A percentile compares a stretch with the other conserved stretches of the same genome.
Conservation (phyloP, 352 stramenopile genomes). For the Pythium chondricola region DNA sequence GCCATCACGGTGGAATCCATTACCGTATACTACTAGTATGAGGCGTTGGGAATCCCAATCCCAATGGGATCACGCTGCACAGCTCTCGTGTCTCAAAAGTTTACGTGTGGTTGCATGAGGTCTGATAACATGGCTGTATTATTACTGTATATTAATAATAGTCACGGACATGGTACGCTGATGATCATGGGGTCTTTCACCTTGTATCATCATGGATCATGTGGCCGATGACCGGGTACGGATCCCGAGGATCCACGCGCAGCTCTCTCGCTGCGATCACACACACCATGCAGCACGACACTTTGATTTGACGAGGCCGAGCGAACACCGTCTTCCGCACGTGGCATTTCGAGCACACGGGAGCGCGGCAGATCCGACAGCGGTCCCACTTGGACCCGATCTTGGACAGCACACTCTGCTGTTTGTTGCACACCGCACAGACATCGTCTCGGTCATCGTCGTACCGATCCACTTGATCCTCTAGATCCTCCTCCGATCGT, state of each 20-base stretch:
- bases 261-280: slow-evolving; percentile 33
- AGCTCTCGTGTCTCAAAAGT: no score
- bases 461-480: not conserved
- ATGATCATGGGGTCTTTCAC: no score
- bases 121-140: no score
- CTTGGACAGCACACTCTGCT: slow-evolving; percentile 11
- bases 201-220: no score
- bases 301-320: slow-evolving; percentile 23
- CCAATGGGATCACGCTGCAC: no score
- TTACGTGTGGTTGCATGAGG: no score
- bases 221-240: slow-evolving; percentile 30
- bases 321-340: slow-evolving; percentile 37
- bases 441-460: slow-evolving; percentile 1
- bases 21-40: no score
- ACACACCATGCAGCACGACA: slow-evolving; percentile 50
- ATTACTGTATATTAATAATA: no score
- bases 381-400: slow-evolving; percentile 13
- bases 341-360: slow-evolving; percentile 44
- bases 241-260: slow-evolving; percentile 31
- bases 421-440: slow-evolving; percentile 18
- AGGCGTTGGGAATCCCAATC: no score
- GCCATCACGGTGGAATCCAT: no score
- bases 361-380: slow-evolving; percentile 32
- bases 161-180: no score
- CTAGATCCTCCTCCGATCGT: not conserved